phyloP scores from a whole-genome alignment of 768 basidiomycete species.

The Trametes coccinea region DNA sequence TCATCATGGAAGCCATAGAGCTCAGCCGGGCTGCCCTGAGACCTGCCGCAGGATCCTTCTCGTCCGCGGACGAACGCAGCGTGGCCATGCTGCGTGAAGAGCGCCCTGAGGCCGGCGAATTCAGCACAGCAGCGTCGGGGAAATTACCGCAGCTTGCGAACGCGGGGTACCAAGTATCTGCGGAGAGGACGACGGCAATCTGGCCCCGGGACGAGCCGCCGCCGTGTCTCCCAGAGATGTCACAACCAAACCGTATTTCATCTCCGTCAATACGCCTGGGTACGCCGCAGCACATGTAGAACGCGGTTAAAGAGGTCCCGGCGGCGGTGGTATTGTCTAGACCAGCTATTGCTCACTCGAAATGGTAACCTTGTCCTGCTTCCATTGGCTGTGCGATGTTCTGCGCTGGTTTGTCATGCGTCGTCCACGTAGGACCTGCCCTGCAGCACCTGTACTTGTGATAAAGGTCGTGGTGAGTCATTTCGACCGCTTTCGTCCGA shows the following conservation, averaged over 20 bases:
- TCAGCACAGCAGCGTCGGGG: slow-evolving; percentile 24
- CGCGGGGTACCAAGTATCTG: slow-evolving; percentile 38
- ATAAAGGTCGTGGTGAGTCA: slow-evolving; percentile 4
- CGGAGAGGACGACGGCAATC: slow-evolving; percentile 45
- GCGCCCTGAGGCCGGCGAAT: slow-evolving; percentile 33
- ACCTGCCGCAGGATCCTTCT: slow-evolving; percentile 24
- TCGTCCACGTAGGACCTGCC: slow-evolving; percentile 1
- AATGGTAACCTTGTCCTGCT: slow-evolving; percentile 5
- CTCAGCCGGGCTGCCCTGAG: slow-evolving; percentile 20
- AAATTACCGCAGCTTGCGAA: slow-evolving; percentile 6
- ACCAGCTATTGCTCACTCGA: slow-evolving; percentile 7
- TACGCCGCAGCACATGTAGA: slow-evolving; percentile 21
- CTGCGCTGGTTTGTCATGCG: slow-evolving; percentile 15
- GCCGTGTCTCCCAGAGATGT: not conserved
- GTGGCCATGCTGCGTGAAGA: slow-evolving; percentile 40
- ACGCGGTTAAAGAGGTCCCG: not conserved
- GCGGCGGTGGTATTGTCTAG: slow-evolving; percentile 5
- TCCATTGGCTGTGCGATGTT: slow-evolving; percentile 15
- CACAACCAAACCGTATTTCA: slow-evolving; percentile 4
- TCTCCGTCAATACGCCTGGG: slow-evolving; percentile 5
- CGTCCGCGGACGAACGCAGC: slow-evolving; percentile 33
- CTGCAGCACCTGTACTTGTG: not conserved
- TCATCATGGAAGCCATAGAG: slow-evolving; percentile 33
- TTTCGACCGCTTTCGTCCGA: slow-evolving; percentile 2
- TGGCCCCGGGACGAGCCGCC: slow-evolving; percentile 23